phyloP scores from a whole-genome alignment of 2,329 filamentous ascomycete species.

The Bimuria novae-zelandiae region DNA sequence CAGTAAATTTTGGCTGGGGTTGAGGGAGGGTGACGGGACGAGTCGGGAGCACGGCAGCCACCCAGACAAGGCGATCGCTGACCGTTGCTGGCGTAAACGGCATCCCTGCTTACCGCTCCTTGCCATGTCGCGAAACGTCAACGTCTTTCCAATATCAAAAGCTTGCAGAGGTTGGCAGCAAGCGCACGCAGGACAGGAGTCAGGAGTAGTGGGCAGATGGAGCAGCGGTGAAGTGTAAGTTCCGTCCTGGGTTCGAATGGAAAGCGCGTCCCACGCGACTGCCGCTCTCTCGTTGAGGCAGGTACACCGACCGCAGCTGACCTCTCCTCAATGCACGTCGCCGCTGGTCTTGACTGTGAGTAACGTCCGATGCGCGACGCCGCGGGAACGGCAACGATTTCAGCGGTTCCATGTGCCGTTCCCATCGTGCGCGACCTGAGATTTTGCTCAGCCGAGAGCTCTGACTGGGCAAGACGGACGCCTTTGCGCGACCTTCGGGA shows the following conservation, averaged over 20 bases:
- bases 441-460: too few relatives aligned
- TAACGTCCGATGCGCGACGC: constrained; percentile 23
- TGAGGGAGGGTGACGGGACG: constrained; percentile 32
- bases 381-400: constrained; percentile 13
- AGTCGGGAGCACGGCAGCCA: constrained; percentile 38
- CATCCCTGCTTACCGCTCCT: constrained; percentile 39
- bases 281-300: not conserved
- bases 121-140: not conserved
- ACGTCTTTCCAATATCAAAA: not conserved
- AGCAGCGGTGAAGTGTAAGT: not conserved
- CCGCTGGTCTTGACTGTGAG: constrained; percentile 24
- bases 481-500: constrained; percentile 7
- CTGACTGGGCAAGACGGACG: not conserved
- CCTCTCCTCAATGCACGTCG: constrained; percentile 35
- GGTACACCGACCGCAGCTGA: constrained; percentile 30
- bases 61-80: constrained; percentile 37
- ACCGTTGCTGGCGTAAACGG: constrained; percentile 30
- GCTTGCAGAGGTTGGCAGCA: not conserved
- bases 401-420: constrained; percentile 21
- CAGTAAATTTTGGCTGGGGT: constrained; percentile 14
- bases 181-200: not conserved
- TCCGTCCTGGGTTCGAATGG: not conserved
- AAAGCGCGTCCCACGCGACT: not conserved
- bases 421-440: constrained; percentile 25
- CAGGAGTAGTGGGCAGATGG: not conserved